These are phyloP conservation scores for Phytophthora macrochlamydospora DNA, from an alignment of 352 stramenopile genomes.

Conservation along the genomic window DNA sequence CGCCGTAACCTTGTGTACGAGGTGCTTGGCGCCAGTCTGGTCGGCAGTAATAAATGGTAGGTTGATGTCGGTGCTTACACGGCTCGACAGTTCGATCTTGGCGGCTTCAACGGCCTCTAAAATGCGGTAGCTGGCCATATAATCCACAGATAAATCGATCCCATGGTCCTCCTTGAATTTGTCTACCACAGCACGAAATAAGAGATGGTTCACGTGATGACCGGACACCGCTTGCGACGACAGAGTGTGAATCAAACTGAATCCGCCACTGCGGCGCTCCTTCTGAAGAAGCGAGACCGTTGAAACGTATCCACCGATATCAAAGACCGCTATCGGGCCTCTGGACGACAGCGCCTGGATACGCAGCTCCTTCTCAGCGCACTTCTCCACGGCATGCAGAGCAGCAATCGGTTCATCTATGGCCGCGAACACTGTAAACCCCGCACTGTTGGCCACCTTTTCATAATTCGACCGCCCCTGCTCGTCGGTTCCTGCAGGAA, in stretches of 20 bases:
- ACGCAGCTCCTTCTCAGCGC: conserved; percentile 35
- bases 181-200: conserved; percentile 57
- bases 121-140: conserved; percentile 72
- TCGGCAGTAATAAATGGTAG: conserved; percentile 82
- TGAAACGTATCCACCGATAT: conserved; percentile 71
- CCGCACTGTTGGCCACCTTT: conserved; percentile 53
- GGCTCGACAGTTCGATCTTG: conserved; percentile 72
- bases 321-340: conserved; percentile 60
- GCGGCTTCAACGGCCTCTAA: conserved; percentile 69
- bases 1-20: conserved; percentile 64
- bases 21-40: conserved; percentile 67
- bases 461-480: conserved; percentile 46
- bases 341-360: conserved; percentile 22
- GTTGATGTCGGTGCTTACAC: conserved; percentile 64
- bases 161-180: conserved; percentile 58
- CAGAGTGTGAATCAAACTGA: conserved; percentile 41
- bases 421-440: conserved; percentile 61
- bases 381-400: conserved; percentile 55
- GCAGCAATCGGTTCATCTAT: conserved; percentile 72
- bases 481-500: conserved; percentile 43
- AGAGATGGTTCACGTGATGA: conserved; percentile 44
- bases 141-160: conserved; percentile 77
- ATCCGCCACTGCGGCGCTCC: conserved; percentile 24
- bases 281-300: conserved; percentile 58
- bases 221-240: conserved; percentile 50